Evolutionary conservation across 805 yeast genomes (phyloP).

Genomic region (Saccharomycodes ludwigii): DNA sequence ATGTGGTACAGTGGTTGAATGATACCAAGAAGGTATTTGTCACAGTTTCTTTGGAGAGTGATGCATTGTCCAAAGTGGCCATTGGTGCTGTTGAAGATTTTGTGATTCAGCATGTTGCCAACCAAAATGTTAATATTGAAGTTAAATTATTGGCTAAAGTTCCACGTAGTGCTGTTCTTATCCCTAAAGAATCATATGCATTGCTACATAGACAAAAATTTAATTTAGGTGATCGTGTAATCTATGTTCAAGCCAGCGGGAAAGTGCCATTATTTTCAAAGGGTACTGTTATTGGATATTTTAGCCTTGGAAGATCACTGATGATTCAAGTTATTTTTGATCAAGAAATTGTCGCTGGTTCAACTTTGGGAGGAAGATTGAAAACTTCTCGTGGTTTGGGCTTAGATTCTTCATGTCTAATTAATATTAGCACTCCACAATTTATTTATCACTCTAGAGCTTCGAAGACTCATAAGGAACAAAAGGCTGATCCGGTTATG

Average conservation of each 20-base stretch:
- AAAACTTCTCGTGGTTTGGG: constrained; percentile 71
- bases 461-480: constrained; percentile 27
- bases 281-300: constrained; percentile 82
- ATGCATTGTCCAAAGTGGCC: constrained; percentile 56
- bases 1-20: constrained; percentile 31
- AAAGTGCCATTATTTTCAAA: constrained; percentile 77
- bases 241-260: constrained; percentile 75
- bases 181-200: constrained; percentile 61
- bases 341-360: constrained; percentile 69
- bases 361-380: constrained; percentile 66
- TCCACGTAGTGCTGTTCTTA: constrained; percentile 71
- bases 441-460: constrained; percentile 65
- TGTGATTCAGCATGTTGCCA: constrained; percentile 33
- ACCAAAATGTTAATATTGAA: constrained; percentile 31
- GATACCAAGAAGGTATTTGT: constrained; percentile 42
- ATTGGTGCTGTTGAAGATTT: constrained; percentile 55
- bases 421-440: constrained; percentile 67
- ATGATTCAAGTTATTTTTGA: constrained; percentile 78
- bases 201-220: constrained; percentile 65
- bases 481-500: constrained; percentile 17
- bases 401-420: constrained; percentile 67
- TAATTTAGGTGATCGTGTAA: constrained; percentile 79
- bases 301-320: constrained; percentile 38
- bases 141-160: constrained; percentile 61
- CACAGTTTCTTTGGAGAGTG: constrained; percentile 65